These are phyloP conservation scores for Filobasidium floriforme DNA, from an alignment of 768 basidiomycete species.

Conservation along the genomic window DNA sequence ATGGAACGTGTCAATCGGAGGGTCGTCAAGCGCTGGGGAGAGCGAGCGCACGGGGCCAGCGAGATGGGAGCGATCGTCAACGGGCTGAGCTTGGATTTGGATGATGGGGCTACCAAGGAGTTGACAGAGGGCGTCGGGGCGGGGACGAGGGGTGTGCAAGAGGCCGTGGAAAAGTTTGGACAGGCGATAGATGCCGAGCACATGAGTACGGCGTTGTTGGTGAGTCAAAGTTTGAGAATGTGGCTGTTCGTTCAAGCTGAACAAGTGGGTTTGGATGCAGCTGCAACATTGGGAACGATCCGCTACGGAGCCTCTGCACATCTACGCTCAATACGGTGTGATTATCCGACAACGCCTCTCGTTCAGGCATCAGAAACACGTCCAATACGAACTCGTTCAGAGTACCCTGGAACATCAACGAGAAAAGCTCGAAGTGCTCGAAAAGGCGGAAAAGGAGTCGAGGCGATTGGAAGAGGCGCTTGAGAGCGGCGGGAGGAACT, in stretches of 20 bases:
- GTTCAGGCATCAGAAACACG: slow-evolving; percentile 95
- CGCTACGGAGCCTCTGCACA: slow-evolving; percentile 91
- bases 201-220: slow-evolving; percentile 81
- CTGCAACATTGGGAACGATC: slow-evolving; percentile 88
- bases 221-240: slow-evolving; percentile 45
- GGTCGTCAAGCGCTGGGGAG: slow-evolving; percentile 91
- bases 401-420: slow-evolving; percentile 75
- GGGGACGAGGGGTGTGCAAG: neutral
- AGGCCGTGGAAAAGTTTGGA: slow-evolving; percentile 87
- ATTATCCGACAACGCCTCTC: slow-evolving; percentile 91
- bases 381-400: slow-evolving; percentile 95
- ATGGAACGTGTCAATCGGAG: slow-evolving; percentile 96
- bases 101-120: slow-evolving; percentile 50
- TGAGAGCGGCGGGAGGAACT: slow-evolving; percentile 48
- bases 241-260: neutral
- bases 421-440: slow-evolving; percentile 76
- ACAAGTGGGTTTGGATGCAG: slow-evolving; percentile 46
- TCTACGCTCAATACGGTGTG: slow-evolving; percentile 85
- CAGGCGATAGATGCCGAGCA: slow-evolving; percentile 93
- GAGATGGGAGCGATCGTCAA: slow-evolving; percentile 88
- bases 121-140: slow-evolving; percentile 55
- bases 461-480: slow-evolving; percentile 81
- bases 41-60: slow-evolving; percentile 74
- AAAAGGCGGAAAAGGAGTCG: slow-evolving; percentile 87
- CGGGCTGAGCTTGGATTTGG: slow-evolving; percentile 72